Evolutionary conservation across 352 stramenopile genomes (phyloP).

Genomic region (Phytophthora chlamydospora): DNA sequence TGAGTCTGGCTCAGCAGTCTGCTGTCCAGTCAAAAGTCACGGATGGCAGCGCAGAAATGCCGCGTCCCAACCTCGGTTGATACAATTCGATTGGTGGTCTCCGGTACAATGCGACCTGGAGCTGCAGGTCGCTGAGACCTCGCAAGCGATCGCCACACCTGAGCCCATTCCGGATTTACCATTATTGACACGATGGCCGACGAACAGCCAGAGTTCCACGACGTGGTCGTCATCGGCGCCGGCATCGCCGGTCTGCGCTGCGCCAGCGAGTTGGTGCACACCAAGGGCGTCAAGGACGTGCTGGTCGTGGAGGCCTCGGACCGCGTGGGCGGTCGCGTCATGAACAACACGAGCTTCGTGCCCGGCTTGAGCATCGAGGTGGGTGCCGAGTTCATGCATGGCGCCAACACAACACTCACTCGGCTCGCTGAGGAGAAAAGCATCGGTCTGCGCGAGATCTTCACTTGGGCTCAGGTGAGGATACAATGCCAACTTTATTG

Average conservation of each 20-base stretch:
- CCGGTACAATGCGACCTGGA: conserved; percentile 2
- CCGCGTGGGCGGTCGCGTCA: conserved; percentile 71
- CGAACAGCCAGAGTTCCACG: conserved; percentile 41
- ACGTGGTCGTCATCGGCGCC: conserved; percentile 77
- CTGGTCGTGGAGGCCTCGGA: conserved; percentile 77
- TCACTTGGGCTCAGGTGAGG: conserved; percentile 86
- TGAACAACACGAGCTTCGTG: conserved; percentile 67
- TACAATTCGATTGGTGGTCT: conserved; percentile 39
- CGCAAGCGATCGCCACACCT: background rate
- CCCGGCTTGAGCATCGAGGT: conserved; percentile 77
- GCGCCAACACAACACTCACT: conserved; percentile 80
- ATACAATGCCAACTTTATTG: conserved; percentile 6
- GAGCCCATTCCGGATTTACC: conserved; percentile 28
- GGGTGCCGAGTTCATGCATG: conserved; percentile 78
- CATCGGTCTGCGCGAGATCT: conserved; percentile 80
- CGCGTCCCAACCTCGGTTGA: background rate
- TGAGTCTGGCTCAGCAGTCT: conserved; percentile 5
- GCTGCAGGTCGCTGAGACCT: background rate
- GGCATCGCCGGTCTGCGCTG: conserved; percentile 73
- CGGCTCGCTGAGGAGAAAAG: conserved; percentile 64
- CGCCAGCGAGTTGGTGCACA: conserved; percentile 62
- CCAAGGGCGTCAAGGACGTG: conserved; percentile 63
- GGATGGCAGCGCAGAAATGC: conserved; percentile 25
- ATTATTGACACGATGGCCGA: conserved; percentile 13
- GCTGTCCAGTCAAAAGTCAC: conserved; percentile 36